Evolutionary conservation across 2,329 filamentous ascomycete genomes (phyloP).

Genomic region (Trichocomaceae sp.): DNA sequence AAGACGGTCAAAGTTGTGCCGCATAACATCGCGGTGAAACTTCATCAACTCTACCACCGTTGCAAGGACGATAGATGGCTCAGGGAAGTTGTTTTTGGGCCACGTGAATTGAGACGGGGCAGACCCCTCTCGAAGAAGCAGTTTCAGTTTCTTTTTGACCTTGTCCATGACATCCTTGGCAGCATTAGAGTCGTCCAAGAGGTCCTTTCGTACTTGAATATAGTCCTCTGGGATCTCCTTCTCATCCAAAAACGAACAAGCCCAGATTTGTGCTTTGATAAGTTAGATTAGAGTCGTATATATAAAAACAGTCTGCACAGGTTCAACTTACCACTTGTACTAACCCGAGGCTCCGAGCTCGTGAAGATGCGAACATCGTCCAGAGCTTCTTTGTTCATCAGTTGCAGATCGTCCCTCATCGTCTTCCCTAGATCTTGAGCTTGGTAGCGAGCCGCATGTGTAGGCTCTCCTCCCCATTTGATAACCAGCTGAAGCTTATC

Average conservation of each 20-base stretch:
- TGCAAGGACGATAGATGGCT: conserved; percentile 86
- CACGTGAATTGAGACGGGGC: conserved; percentile 96
- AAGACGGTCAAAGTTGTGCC: conserved; percentile 81
- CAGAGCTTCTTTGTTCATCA: conserved; percentile 86
- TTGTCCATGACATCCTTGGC: conserved; percentile 99
- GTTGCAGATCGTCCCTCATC: conserved; percentile 87
- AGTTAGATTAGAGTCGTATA: conserved; percentile 10
- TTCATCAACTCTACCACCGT: conserved; percentile 95
- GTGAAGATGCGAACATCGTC: conserved; percentile 93
- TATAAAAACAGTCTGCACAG: neutral
- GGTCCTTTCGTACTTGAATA: conserved; percentile 85
- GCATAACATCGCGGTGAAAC: conserved; percentile 92
- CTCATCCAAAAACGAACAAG: conserved; percentile 77
- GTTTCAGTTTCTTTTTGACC: conserved; percentile 98
- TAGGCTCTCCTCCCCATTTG: conserved; percentile 98
- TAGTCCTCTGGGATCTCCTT: conserved; percentile 80
- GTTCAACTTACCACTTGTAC: conserved; percentile 59
- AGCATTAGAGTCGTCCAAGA: conserved; percentile 94
- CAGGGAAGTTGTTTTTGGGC: conserved; percentile 84
- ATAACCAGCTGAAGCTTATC: conserved; percentile 97
- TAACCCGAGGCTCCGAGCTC: conserved; percentile 89
- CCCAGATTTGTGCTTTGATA: conserved; percentile 76
- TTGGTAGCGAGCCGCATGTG: conserved; percentile 93
- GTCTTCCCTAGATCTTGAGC: conserved; percentile 90
- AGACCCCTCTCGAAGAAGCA: conserved; percentile 82